phyloP scores from a whole-genome alignment of 2,329 filamentous ascomycete genomes.

The Phoma sp. region DNA sequence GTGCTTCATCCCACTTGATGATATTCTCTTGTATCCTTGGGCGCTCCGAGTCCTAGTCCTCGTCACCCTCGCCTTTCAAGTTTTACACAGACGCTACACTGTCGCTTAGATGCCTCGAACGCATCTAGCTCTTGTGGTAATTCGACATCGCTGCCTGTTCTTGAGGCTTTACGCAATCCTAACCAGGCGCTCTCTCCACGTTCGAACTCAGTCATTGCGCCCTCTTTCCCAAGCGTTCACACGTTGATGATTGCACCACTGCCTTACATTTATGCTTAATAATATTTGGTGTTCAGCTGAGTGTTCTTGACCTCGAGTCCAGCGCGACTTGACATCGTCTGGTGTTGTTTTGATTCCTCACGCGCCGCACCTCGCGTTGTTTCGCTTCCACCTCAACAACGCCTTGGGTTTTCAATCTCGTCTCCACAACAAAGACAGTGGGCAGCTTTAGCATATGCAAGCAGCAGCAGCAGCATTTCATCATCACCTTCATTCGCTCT shows the following conservation, averaged over 20 bases:
- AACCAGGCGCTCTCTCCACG: not conserved
- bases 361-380: slow-evolving; percentile 18
- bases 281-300: not conserved
- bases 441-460: not conserved
- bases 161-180: slow-evolving; percentile 1
- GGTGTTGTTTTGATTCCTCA: slow-evolving; percentile 14
- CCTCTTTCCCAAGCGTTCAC: not conserved
- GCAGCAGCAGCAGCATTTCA: not conserved
- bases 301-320: not conserved
- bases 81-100: slow-evolving; percentile 7
- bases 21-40: slow-evolving; percentile 7
- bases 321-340: not conserved
- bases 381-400: slow-evolving; percentile 10
- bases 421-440: not conserved
- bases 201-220: not conserved
- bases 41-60: slow-evolving; percentile 5
- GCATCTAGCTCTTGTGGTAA: not conserved
- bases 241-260: too few species aligned
- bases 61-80: slow-evolving; percentile 6
- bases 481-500: not conserved
- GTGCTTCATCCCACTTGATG: slow-evolving; percentile 19
- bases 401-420: not conserved
- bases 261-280: not conserved
- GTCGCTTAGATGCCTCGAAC: slow-evolving; percentile 1
- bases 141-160: not conserved